A percentile compares a stretch with the other conserved stretches of the same genome.
phyloP scores from a whole-genome alignment of 495 filamentous ascomycete genomes.

The Wilcoxina mikolae region DNA sequence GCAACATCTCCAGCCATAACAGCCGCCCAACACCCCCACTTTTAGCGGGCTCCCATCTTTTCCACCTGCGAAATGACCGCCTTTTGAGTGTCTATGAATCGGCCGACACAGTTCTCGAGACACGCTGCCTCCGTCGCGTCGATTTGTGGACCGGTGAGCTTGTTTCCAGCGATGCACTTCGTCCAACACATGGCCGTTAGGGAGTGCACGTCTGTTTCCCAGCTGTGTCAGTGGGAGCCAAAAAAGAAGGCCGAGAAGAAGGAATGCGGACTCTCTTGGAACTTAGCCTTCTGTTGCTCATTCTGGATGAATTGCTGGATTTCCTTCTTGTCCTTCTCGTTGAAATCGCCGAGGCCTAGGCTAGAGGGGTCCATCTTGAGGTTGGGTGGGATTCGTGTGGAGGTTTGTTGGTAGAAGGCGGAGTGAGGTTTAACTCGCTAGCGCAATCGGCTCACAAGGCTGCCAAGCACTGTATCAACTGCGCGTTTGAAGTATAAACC shows the following conservation, averaged over 20 bases:
- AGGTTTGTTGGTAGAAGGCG: no score
- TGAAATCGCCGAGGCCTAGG: conserved; percentile 40
- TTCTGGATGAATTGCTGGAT: conserved; percentile 65
- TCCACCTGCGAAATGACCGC: conserved; percentile 68
- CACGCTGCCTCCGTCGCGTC: conserved; percentile 65
- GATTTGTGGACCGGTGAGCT: conserved; percentile 47
- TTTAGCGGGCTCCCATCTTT: no score
- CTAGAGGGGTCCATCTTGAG: not conserved
- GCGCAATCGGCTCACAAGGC: no score
- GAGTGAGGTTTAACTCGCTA: no score
- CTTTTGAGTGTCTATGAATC: conserved; percentile 79
- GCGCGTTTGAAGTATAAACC: no score
- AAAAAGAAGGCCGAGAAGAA: conserved; percentile 4
- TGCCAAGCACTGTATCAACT: no score
- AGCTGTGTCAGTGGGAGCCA: not conserved
- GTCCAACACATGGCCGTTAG: conserved; percentile 84
- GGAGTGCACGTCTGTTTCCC: conserved; percentile 51
- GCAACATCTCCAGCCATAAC: no score
- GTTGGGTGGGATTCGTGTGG: no score
- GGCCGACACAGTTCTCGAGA: conserved; percentile 78
- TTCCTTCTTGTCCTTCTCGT: conserved; percentile 69
- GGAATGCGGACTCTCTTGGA: conserved; percentile 57
- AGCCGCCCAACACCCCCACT: no score
- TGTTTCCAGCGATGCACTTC: conserved; percentile 60
- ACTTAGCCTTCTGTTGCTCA: conserved; percentile 63